Percentiles rank a stretch among this genome's conserved stretches.
Conservation (phyloP, 306 rosid species). For the Cicer arietinum region DNA sequence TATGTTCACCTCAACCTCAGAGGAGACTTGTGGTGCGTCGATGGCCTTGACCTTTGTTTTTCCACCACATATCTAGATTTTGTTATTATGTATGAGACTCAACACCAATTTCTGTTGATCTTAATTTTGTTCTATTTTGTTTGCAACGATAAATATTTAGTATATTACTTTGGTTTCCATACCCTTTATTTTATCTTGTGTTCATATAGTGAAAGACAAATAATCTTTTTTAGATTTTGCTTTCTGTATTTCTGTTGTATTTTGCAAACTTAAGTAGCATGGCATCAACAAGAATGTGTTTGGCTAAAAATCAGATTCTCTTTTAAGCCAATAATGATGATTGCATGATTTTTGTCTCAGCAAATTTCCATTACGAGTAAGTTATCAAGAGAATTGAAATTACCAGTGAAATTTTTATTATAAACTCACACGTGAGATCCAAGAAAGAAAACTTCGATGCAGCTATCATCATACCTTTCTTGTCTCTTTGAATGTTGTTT, state of each 20-base stretch:
- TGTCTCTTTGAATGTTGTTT: background rate
- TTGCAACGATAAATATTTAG: too few relatives aligned
- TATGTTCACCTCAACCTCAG: constrained; percentile 33
- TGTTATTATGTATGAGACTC: background rate
- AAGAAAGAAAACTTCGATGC: background rate
- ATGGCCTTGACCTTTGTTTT: background rate
- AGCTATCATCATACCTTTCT: background rate
- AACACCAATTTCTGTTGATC: background rate
- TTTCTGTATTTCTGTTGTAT: background rate
- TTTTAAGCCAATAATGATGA: background rate
- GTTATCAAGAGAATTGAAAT: background rate
- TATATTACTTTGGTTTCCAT: background rate
- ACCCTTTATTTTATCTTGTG: background rate
- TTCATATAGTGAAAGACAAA: background rate
- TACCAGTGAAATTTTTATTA: background rate
- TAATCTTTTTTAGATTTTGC: background rate
- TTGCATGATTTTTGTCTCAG: background rate
- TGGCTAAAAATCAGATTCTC: background rate
- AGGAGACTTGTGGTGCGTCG: constrained; percentile 55
- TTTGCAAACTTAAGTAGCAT: background rate
- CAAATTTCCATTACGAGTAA: background rate
- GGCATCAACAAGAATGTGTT: background rate
- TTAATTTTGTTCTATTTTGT: background rate
- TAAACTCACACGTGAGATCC: background rate
- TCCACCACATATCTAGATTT: background rate